Evolutionary conservation across 2,329 filamentous ascomycete genomes (phyloP).

Genomic region (Hypoxylon sp.): DNA sequence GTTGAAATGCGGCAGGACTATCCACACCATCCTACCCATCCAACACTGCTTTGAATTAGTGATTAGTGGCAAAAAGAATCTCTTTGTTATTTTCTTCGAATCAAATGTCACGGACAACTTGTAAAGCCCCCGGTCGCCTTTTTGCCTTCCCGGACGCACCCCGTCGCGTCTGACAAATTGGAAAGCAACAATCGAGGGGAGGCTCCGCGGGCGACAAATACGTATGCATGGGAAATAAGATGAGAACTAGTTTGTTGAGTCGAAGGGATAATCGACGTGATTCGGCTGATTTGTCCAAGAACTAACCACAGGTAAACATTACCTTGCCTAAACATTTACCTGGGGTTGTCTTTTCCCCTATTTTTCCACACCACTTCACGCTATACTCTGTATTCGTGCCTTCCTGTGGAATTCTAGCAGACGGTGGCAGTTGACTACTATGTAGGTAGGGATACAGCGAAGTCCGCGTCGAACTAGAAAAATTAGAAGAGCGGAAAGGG

Average conservation of each 20-base stretch:
- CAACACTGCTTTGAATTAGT: slow-evolving; percentile 33
- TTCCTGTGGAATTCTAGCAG: slow-evolving; percentile 33
- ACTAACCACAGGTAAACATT: slow-evolving; percentile 11
- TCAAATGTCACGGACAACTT: slow-evolving; percentile 35
- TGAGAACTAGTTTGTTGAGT: slow-evolving; percentile 16
- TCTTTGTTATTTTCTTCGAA: slow-evolving; percentile 39
- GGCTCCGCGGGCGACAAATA: slow-evolving; percentile 34
- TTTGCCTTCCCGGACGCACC: slow-evolving; percentile 28
- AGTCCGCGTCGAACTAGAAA: slow-evolving; percentile 36
- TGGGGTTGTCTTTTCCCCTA: background rate
- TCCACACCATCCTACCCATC: slow-evolving; percentile 43
- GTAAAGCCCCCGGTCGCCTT: slow-evolving; percentile 28
- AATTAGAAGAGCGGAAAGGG: slow-evolving; percentile 38
- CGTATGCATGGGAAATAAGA: slow-evolving; percentile 24
- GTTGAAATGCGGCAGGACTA: slow-evolving; percentile 41
- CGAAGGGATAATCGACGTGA: slow-evolving; percentile 9
- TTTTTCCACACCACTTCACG: slow-evolving; percentile 3
- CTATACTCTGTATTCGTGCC: slow-evolving; percentile 26
- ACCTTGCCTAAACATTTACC: slow-evolving; percentile 16
- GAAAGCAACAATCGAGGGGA: slow-evolving; percentile 44
- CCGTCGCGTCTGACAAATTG: slow-evolving; percentile 50
- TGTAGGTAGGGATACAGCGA: slow-evolving; percentile 19
- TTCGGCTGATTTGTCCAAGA: slow-evolving; percentile 13
- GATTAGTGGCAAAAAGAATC: slow-evolving; percentile 43
- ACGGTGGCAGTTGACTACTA: background rate